These are phyloP conservation scores for Clonostachys rosea DNA, from an alignment of 2,329 filamentous ascomycete species.

Conservation along the genomic window DNA sequence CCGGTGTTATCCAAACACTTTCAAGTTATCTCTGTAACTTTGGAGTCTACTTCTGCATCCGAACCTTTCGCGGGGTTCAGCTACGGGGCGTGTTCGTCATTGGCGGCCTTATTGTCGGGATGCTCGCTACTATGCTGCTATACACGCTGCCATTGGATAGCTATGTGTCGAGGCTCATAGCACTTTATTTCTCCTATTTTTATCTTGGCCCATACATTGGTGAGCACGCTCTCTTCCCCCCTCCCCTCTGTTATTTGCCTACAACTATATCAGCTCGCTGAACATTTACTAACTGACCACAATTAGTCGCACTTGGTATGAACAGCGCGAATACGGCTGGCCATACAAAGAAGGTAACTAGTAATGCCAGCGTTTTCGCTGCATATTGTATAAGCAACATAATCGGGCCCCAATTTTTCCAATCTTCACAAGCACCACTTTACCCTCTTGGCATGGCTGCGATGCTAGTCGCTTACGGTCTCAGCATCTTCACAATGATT, in stretches of 20 bases:
- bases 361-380: constrained; percentile 3
- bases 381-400: constrained; percentile 4
- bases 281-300: background rate
- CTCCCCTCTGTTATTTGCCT: background rate
- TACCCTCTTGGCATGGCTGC: background rate
- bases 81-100: constrained; percentile 8
- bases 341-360: constrained; percentile 20
- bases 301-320: constrained; percentile 14
- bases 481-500: background rate
- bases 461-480: background rate
- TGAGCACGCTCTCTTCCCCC: background rate
- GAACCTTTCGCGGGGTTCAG: constrained; percentile 8
- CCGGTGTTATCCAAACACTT: constrained; percentile 19
- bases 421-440: background rate
- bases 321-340: constrained; percentile 23
- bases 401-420: background rate
- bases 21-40: constrained; percentile 29
- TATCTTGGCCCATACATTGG: constrained; percentile 14
- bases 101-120: constrained; percentile 10
- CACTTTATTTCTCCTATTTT: constrained; percentile 24
- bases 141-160: constrained; percentile 17
- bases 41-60: constrained; percentile 20
- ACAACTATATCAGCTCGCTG: constrained; percentile 1
- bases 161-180: constrained; percentile 17
- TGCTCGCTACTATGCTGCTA: constrained; percentile 18